Base-by-base conservation (phyloP, 2,329 filamentous ascomycete genomes). In the Colletotrichum musae region DNA sequence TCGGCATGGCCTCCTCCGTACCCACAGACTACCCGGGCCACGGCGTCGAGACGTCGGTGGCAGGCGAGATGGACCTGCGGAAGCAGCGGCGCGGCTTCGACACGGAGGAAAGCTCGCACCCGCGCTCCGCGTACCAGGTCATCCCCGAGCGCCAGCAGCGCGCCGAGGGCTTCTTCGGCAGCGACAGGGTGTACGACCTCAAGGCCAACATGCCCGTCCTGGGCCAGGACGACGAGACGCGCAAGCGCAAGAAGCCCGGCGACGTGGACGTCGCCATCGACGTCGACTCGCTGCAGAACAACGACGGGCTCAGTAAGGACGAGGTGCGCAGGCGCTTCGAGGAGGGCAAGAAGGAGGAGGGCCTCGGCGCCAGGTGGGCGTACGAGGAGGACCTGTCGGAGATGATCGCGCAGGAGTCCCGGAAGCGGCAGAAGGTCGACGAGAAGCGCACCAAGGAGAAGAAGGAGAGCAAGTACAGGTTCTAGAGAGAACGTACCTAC, bases 211-310 rank as follows among this genome's bases (percentile, higher is more conserved):
- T 93, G 70, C 92, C 93, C 1, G 88, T 97, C 3, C 88, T 99
- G 4, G 96, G 95, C 12, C 88, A 89, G 72, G 94, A 97, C 26
- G 93, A 94, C 68, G 90, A 94, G 64, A 86, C 81, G 26, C 85
- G 93, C 75, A 96, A 97, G 83, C 89, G 94, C 76, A 99, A 98
- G 89, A 97, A 98, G 87, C 95, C 93, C 4, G 96, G 95, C 48
- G 96, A 99, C 78, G 89, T 99, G 26, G 96, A 99, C 74, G 92
- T 98, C 32, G 94, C 94, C 26, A 90, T 99, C 72, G 94, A 98
- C 75, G 89, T 94, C 5, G 95, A 98, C 77, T 88, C 92, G 45
- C 80, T 99, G 70, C 89, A 89, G 72, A 86, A 88, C 48, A 88
- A 91, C 70, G 94, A 94, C 74, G 93, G 92, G 52, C 87, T 98